Conservation (phyloP, 192 early-diverging fungal genomes). For the Dissophora globulifera region DNA sequence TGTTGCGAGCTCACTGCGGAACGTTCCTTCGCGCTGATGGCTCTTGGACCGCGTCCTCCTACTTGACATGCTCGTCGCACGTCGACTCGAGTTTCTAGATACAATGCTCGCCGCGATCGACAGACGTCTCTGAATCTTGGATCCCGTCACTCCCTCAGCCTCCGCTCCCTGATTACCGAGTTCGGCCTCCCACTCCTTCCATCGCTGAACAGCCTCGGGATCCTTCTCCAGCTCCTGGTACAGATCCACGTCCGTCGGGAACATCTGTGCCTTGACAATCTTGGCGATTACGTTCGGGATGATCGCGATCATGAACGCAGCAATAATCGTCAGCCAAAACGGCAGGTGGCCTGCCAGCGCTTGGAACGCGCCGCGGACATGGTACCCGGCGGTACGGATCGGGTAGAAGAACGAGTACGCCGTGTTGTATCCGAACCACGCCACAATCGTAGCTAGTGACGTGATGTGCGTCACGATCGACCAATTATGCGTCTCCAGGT, state of each 20-base stretch:
- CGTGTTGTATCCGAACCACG: constrained; percentile 75
- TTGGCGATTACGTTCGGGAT: constrained; percentile 63
- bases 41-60: constrained; percentile 11
- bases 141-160: constrained; percentile 46
- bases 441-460: constrained; percentile 61
- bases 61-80: constrained; percentile 17
- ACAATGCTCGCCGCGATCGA: constrained; percentile 54
- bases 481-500: constrained; percentile 75
- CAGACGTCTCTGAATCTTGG: constrained; percentile 48
- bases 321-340: constrained; percentile 70
- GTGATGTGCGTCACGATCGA: constrained; percentile 68
- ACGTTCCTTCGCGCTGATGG: constrained; percentile 1
- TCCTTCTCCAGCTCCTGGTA: constrained; percentile 59
- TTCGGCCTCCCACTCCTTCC: constrained; percentile 53
- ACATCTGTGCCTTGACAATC: constrained; percentile 49
- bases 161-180: constrained; percentile 48
- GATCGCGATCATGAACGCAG: constrained; percentile 63
- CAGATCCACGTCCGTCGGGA: constrained; percentile 54
- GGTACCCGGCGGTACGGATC: constrained; percentile 57
- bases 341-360: constrained; percentile 52
- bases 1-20: neutral
- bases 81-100: constrained; percentile 29
- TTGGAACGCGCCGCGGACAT: constrained; percentile 66
- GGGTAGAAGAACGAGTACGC: constrained; percentile 71
- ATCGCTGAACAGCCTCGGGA: constrained; percentile 49